Conservation (phyloP, 352 stramenopile genomes). For the Pythium brassicae region DNA sequence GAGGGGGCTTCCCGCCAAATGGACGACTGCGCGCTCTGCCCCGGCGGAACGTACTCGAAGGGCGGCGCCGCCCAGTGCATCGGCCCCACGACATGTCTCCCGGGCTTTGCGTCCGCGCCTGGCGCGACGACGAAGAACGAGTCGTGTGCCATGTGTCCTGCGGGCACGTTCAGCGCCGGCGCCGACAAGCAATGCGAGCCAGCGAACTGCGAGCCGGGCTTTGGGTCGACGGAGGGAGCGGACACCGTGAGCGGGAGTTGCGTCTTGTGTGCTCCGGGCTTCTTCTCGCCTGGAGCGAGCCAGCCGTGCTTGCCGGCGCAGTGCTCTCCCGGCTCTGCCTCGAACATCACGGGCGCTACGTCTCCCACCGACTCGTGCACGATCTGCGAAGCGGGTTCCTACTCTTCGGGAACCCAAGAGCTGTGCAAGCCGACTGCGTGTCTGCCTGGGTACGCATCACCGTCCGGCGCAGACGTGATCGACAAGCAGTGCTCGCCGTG, state of each 20-base stretch:
- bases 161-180: constrained; percentile 25
- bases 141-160: constrained; percentile 28
- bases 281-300: constrained; percentile 29
- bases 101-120: constrained; percentile 25
- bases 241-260: constrained; percentile 23
- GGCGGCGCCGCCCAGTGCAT: constrained; percentile 25
- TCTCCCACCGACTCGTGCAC: constrained; percentile 16
- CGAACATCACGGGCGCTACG: constrained; percentile 18
- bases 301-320: constrained; percentile 21
- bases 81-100: constrained; percentile 25
- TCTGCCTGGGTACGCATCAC: constrained; percentile 29
- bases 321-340: constrained; percentile 29
- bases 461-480: constrained; percentile 27
- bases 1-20: constrained; percentile 24
- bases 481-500: constrained; percentile 38
- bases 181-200: constrained; percentile 21
- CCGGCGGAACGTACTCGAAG: constrained; percentile 25
- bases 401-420: constrained; percentile 19
- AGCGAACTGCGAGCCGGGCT: constrained; percentile 30
- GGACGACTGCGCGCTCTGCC: constrained; percentile 29
- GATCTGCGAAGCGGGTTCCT: constrained; percentile 29
- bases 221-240: constrained; percentile 24
- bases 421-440: constrained; percentile 28
- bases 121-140: constrained; percentile 24
- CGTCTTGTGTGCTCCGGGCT: constrained; percentile 22